Base-by-base conservation (phyloP, 75 land plant genomes). In the Pinus tabuliformis region DNA sequence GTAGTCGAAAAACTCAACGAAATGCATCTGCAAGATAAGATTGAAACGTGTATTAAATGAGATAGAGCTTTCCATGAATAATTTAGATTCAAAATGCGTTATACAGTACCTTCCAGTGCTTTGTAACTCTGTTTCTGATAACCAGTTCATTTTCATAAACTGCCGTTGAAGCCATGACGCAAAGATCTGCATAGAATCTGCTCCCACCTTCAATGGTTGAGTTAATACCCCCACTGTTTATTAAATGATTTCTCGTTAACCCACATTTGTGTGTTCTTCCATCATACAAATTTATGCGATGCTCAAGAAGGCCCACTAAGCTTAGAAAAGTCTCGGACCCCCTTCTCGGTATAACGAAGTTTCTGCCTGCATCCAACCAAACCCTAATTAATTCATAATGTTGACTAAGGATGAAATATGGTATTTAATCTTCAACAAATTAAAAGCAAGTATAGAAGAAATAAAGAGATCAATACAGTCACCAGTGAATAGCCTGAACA, bases 1-100 rank as follows among this genome's bases (percentile, higher is more conserved):
- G 83, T 83, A 83, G 30, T 89, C 76, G 81, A 81, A 87, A 79
- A 85, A 92, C 49, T 80, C 76, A 76, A 89, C 86, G 75, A 89
- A 89, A 37, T 89, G 86, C 94, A 92, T 92, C 88, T 92, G 92
- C 36, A 26, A 3, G 36, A 72, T 68, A 18, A n/a, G 4, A 68
- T 68, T 39, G 36, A 68, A 68, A 39, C 3, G 7, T 68, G 36
- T 61, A 24, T 61, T 11, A 13, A 33, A 37, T 33, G 0, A 49
- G 2, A 49, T 9, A 49, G 54, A 11, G 54, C 1, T 49, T 9
- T 49, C 3, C 54, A 49, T 49, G 54, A 49, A 49, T 49, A 9
- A 9, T 49, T 11, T 49, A 49, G 11, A 49, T 9, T 49, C 11
- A 49, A 49, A 49, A 9, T 49, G 12, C 2, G 9, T 49, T 49